Conservation (phyloP, 202 grass and related monocot genomes). For the Digitaria exilis region DNA sequence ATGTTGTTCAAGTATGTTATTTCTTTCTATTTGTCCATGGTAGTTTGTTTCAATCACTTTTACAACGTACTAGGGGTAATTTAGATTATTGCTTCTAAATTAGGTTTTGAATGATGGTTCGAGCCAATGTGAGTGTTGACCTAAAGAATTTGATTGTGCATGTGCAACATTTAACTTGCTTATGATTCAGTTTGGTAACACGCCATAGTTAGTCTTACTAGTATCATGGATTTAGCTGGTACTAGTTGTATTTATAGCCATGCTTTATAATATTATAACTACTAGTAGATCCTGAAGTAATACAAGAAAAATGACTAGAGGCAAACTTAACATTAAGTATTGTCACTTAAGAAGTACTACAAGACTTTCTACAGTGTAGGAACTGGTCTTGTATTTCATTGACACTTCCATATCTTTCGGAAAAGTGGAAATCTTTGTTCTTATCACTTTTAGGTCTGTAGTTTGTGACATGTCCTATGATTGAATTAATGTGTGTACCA, state of each 20-base stretch:
- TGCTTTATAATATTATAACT: slow-evolving; percentile 5
- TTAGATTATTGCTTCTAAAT: background rate
- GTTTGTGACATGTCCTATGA: background rate
- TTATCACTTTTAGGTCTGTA: background rate
- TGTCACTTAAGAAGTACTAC: background rate
- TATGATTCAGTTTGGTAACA: background rate
- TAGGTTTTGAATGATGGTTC: background rate
- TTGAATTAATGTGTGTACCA: background rate
- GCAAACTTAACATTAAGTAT: background rate
- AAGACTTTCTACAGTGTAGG: background rate
- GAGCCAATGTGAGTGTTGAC: background rate
- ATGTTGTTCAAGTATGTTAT: slow-evolving; percentile 79
- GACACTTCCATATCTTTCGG: background rate
- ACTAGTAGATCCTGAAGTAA: background rate
- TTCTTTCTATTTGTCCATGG: background rate
- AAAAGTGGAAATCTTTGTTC: background rate
- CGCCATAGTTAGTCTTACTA: background rate
- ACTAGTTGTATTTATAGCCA: background rate
- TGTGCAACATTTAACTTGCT: background rate
- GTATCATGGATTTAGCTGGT: background rate
- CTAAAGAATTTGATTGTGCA: background rate
- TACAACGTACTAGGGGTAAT: background rate
- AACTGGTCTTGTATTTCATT: background rate
- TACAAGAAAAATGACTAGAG: background rate
- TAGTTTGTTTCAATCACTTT: background rate